Percentiles rank a stretch among this genome's conserved stretches.
Conservation (phyloP, 2,329 filamentous ascomycete species). For the Colletotrichum simmondsii region DNA sequence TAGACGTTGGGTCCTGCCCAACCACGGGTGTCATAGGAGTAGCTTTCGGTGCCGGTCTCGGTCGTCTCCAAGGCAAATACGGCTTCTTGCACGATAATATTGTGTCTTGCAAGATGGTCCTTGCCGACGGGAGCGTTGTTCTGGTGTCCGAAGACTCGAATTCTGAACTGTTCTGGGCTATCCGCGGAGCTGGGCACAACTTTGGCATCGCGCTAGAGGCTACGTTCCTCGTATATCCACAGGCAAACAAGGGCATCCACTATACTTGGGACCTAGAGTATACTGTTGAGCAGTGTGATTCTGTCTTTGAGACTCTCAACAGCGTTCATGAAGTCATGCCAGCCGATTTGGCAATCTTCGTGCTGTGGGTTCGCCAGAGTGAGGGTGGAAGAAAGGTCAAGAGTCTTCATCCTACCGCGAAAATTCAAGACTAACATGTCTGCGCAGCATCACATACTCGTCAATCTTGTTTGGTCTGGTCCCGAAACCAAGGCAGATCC, state of each 20-base stretch:
- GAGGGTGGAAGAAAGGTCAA: constrained; percentile 29
- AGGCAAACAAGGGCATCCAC: constrained; percentile 40
- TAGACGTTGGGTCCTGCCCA: constrained; percentile 21
- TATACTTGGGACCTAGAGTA: constrained; percentile 41
- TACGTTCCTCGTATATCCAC: constrained; percentile 51
- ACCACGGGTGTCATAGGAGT: constrained; percentile 43
- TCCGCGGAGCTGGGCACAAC: constrained; percentile 61
- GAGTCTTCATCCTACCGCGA: constrained; percentile 36
- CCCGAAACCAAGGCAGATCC: constrained; percentile 6
- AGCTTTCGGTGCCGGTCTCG: constrained; percentile 44
- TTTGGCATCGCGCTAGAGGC: constrained; percentile 60
- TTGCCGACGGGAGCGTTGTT: constrained; percentile 38
- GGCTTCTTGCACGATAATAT: constrained; percentile 45
- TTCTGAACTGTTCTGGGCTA: constrained; percentile 57
- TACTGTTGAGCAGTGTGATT: constrained; percentile 40
- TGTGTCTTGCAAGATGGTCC: constrained; percentile 43
- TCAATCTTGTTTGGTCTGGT: constrained; percentile 26
- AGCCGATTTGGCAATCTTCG: constrained; percentile 42
- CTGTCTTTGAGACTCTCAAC: constrained; percentile 48
- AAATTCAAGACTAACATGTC: not conserved
- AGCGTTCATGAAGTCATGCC: constrained; percentile 41
- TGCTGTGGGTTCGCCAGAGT: constrained; percentile 45
- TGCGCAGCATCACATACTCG: constrained; percentile 16
- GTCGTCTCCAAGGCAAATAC: constrained; percentile 39
- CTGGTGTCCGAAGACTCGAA: constrained; percentile 39